Conservation (phyloP, 352 stramenopile genomes). For the Phytophthora pinifolia region DNA sequence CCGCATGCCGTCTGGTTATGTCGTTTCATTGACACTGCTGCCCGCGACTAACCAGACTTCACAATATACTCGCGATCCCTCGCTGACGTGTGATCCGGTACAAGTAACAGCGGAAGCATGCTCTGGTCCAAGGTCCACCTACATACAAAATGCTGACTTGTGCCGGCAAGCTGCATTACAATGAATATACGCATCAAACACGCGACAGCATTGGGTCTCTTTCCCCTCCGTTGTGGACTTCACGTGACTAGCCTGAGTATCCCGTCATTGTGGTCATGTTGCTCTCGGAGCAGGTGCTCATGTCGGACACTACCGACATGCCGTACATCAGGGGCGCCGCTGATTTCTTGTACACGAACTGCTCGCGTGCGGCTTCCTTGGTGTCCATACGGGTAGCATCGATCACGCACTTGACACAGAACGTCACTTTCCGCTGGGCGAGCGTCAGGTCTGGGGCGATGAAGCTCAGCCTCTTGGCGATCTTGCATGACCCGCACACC, state of each 20-base stretch:
- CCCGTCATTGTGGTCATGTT: conserved; percentile 1
- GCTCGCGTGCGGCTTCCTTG: conserved; percentile 20
- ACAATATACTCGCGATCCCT: too few relatives aligned
- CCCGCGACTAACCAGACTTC: too few relatives aligned
- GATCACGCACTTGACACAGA: conserved; percentile 24
- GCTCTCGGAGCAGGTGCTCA: conserved; percentile 23
- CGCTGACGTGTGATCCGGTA: too few relatives aligned
- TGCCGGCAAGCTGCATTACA: too few relatives aligned
- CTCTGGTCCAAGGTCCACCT: too few relatives aligned
- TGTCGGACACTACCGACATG: conserved; percentile 10
- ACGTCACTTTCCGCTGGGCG: conserved; percentile 22
- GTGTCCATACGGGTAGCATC: conserved; percentile 23
- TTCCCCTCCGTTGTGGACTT: not conserved
- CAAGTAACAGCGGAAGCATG: too few relatives aligned
- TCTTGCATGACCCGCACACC: conserved; percentile 25
- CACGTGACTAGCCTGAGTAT: not conserved
- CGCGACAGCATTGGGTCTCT: not conserved
- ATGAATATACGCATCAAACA: too few relatives aligned
- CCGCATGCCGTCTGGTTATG: too few relatives aligned
- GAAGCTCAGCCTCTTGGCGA: conserved; percentile 30
- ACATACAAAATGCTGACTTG: too few relatives aligned
- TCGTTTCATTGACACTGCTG: too few relatives aligned
- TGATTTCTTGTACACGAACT: conserved; percentile 23
- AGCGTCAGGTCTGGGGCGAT: conserved; percentile 23
- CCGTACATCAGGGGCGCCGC: conserved; percentile 3